Evolutionary conservation across 352 stramenopile genomes (phyloP).

Genomic region (Pythium sukuiense): DNA sequence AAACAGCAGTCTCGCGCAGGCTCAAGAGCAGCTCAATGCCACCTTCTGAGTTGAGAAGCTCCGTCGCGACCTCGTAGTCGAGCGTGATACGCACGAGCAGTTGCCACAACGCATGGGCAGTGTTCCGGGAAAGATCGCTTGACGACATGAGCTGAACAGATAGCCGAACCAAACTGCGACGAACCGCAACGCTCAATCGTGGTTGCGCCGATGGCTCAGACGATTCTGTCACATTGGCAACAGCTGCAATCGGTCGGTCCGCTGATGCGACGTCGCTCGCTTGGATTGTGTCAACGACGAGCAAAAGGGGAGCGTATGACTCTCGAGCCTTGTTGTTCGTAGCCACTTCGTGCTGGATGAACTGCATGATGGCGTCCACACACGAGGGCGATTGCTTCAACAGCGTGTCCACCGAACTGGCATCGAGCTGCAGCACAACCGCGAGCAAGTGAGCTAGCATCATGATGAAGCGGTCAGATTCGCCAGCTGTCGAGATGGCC

Average conservation of each 20-base stretch:
- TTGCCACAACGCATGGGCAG: constrained; percentile 75
- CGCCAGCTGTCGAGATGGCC: constrained; percentile 33
- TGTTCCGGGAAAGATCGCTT: constrained; percentile 27
- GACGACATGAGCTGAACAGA: constrained; percentile 24
- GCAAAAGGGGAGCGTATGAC: constrained; percentile 56
- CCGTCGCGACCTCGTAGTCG: constrained; percentile 70
- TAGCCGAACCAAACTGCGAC: constrained; percentile 19
- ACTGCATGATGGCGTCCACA: constrained; percentile 48
- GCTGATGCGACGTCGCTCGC: constrained; percentile 8
- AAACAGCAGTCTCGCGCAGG: constrained; percentile 44
- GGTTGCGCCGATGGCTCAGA: neutral
- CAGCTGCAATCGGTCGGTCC: neutral
- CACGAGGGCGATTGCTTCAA: constrained; percentile 40
- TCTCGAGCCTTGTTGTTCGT: constrained; percentile 24
- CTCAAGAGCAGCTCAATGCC: constrained; percentile 65
- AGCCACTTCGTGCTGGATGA: constrained; percentile 26
- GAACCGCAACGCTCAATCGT: constrained; percentile 15
- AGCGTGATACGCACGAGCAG: constrained; percentile 65
- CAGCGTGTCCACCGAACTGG: constrained; percentile 34
- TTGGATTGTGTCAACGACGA: constrained; percentile 64
- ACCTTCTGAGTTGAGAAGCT: constrained; percentile 42
- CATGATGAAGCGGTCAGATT: constrained; percentile 38
- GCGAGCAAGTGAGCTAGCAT: constrained; percentile 70
- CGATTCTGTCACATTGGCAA: neutral
- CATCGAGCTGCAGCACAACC: constrained; percentile 65